phyloP scores from a whole-genome alignment of 768 basidiomycete species.

The Ephemerocybe angulata region DNA sequence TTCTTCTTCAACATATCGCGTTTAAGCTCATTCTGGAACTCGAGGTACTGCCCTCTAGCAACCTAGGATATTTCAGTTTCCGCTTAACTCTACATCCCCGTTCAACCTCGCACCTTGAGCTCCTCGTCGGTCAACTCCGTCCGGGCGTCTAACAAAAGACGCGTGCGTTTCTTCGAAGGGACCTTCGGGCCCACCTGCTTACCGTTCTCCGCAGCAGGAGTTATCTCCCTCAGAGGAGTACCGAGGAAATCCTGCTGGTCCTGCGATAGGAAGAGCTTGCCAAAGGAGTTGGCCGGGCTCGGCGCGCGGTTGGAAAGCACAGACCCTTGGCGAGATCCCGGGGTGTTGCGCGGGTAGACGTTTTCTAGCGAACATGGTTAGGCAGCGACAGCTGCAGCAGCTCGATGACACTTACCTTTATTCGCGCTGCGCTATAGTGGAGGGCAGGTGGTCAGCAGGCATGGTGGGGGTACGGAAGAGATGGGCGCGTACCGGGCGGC shows the following conservation, averaged over 20 bases:
- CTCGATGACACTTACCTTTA: background rate
- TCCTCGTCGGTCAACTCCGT: conserved; percentile 84
- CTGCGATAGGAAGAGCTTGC: conserved; percentile 39
- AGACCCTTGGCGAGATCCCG: background rate
- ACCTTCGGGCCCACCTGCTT: conserved; percentile 21
- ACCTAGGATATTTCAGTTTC: conserved; percentile 31
- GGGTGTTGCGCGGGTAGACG: background rate
- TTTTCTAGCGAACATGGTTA: background rate
- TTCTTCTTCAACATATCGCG: conserved; percentile 50
- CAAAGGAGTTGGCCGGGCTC: conserved; percentile 34
- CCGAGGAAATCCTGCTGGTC: conserved; percentile 15
- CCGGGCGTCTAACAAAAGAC: conserved; percentile 62
- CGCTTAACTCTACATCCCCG: background rate
- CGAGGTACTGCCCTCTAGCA: conserved; percentile 63
- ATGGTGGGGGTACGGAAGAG: background rate
- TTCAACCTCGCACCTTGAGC: conserved; percentile 51
- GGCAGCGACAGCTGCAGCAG: background rate
- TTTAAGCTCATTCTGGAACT: conserved; percentile 54
- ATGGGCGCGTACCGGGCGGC: background rate
- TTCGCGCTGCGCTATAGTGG: background rate
- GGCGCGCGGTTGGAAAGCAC: conserved; percentile 3
- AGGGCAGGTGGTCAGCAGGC: too few relatives aligned
- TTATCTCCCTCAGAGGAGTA: conserved; percentile 16
- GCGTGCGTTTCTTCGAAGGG: conserved; percentile 47
- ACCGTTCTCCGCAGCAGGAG: conserved; percentile 28